Evolutionary conservation across 345 rosid species (phyloP).

Genomic region (Dovyalis caffra): DNA sequence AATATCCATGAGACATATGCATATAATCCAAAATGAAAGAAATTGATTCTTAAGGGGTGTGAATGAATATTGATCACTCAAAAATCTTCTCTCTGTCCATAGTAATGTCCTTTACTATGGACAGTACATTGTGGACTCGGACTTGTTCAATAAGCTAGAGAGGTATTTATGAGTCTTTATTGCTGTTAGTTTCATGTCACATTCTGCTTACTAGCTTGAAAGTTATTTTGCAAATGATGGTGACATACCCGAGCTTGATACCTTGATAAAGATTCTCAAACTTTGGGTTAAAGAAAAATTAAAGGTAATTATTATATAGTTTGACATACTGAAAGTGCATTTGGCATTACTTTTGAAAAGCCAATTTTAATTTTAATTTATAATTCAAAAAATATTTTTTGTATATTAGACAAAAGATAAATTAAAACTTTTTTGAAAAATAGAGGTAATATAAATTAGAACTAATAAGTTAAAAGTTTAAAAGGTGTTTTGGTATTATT

Average conservation of each 20-base stretch:
- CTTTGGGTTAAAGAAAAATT: neutral
- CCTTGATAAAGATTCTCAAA: neutral
- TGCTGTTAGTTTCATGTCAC: constrained; percentile 55
- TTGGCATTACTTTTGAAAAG: too few relatives aligned
- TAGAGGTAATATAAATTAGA: too few relatives aligned
- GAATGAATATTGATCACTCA: neutral
- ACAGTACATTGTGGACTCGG: neutral
- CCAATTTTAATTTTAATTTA: too few relatives aligned
- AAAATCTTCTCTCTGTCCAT: neutral
- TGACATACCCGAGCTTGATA: neutral
- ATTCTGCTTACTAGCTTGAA: constrained; percentile 30
- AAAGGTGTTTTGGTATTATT: too few relatives aligned
- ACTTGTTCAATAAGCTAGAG: constrained; percentile 12
- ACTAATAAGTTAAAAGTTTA: too few relatives aligned
- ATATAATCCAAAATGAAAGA: neutral
- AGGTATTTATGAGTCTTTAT: constrained; percentile 45
- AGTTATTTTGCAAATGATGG: neutral
- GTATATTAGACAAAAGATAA: too few relatives aligned
- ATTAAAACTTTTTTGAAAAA: too few relatives aligned
- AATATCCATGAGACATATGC: neutral
- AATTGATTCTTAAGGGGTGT: neutral
- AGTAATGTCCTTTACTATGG: neutral
- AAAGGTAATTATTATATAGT: too few relatives aligned
- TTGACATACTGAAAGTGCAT: too few relatives aligned
- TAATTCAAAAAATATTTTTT: too few relatives aligned